Base-by-base conservation (phyloP, 2,329 filamentous ascomycete genomes). In the Pseudocercospora eumusae region DNA sequence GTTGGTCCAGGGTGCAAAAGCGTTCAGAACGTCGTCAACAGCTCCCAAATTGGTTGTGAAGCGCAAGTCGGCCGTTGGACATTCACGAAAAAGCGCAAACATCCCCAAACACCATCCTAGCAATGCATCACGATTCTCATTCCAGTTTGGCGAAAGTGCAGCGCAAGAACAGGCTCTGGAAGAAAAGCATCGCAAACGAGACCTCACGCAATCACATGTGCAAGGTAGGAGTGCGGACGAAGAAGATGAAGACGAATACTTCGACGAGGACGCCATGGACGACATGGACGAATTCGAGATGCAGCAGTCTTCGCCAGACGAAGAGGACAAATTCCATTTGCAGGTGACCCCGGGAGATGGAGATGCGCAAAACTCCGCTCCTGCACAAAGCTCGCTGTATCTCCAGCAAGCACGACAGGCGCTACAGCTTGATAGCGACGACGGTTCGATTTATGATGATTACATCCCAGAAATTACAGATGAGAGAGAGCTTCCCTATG, bases 101-200 rank as follows among this genome's bases (percentile, higher is more conserved):
- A 18, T 77, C 10, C 79, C 79, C 4, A 75, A 77, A 50, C 79
- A 81, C 65, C 73, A 80, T 50, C 76, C 75, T 3, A 92, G 89
- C 73, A 90, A 88, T 10, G 90, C 90, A 0, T 92, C 89, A 0
- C 82, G 90, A 13, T 93, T 93, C 72, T 93, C 90, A 69, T 93
- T 93, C 70, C 90, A 93, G 70, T 90, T 92, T 81, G 84, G 87
- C 15, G 88, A 88, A 13, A 86, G 84, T 4, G 80, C 82, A 4
- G 79, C 80, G 0, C 84, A 88, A 69, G 86, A 88, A 74, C 88
- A 87, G 74, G 74, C 89, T 40, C 78, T 92, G 44, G 91, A 92
- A 73, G 90, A 91, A 68, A 84, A 86, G 53, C 89, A 92, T 50
- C 68, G 72, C 9, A 67, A 66, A 25, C 57, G 62, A 23, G 62